Evolutionary conservation across 1,284 basidiomycete genomes (phyloP).

Genomic region (Heterobasidion parviporum): DNA sequence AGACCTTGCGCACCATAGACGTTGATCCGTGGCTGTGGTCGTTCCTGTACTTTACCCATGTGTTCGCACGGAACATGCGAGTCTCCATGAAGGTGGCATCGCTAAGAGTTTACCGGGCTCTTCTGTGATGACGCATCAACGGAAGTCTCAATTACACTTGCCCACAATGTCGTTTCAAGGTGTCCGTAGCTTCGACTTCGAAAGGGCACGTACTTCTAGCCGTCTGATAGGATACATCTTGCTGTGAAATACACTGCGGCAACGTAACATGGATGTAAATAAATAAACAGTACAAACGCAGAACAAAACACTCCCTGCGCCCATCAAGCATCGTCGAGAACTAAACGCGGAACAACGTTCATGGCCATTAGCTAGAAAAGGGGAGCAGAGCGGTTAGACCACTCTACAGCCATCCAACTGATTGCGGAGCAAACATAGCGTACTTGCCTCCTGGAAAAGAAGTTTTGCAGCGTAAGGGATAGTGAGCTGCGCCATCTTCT

Average conservation of each 20-base stretch:
- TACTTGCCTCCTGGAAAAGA: conserved; percentile 88
- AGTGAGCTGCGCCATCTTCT: conserved; percentile 93
- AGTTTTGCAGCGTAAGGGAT: conserved; percentile 98
- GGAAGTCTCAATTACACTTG: background rate
- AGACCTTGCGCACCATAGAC: too few species aligned
- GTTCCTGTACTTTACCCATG: background rate
- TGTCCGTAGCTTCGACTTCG: background rate
- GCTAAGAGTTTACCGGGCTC: background rate
- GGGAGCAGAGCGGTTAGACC: background rate
- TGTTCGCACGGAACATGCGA: background rate
- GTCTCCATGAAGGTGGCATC: background rate
- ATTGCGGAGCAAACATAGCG: background rate
- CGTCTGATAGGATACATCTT: background rate
- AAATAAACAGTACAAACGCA: background rate
- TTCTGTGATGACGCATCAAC: background rate
- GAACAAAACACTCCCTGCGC: background rate
- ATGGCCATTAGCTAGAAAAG: conserved; percentile 78
- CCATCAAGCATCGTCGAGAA: conserved; percentile 70
- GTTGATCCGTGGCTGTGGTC: too few species aligned
- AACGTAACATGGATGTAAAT: background rate
- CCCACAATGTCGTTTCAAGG: too few species aligned
- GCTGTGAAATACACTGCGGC: background rate
- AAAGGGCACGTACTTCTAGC: background rate
- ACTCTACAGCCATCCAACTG: background rate
- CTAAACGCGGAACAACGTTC: conserved; percentile 84